phyloP scores from a whole-genome alignment of 345 rosid species.

The Gossypium ekmanianum region DNA sequence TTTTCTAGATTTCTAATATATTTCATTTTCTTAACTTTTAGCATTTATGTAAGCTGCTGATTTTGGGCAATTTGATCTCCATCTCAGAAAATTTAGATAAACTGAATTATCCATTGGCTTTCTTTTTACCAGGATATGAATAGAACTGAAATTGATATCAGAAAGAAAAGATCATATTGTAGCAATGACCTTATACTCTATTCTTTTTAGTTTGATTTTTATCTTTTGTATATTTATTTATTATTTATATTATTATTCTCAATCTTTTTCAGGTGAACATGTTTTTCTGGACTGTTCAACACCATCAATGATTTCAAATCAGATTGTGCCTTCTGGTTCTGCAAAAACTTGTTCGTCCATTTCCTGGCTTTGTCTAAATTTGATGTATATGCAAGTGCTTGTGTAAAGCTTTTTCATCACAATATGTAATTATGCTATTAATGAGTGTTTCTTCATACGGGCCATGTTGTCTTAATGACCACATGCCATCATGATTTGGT shows the following conservation, averaged over 20 bases:
- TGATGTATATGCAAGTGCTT: not conserved
- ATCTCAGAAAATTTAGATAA: not conserved
- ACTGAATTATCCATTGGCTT: not conserved
- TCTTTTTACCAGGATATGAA: not conserved
- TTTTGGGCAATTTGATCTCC: not conserved
- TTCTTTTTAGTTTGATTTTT: not conserved
- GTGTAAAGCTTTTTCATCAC: not conserved
- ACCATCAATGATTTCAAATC: slow-evolving; percentile 55
- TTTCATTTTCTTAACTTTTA: not conserved
- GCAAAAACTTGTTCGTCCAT: slow-evolving; percentile 57
- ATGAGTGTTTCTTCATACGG: not conserved
- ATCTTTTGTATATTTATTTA: not conserved
- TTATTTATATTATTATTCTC: not conserved
- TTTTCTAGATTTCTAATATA: not conserved
- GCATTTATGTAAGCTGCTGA: not conserved
- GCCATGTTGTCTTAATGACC: not conserved
- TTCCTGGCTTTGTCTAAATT: slow-evolving; percentile 19
- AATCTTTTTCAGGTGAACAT: slow-evolving; percentile 64
- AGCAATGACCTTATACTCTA: not conserved
- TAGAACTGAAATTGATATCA: not conserved
- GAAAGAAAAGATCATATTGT: not conserved
- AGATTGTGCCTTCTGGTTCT: slow-evolving; percentile 63
- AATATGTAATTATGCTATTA: not conserved
- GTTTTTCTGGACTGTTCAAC: slow-evolving; percentile 70
- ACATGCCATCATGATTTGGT: not conserved